Base-by-base conservation (phyloP, 345 rosid species). In the Erucastrum elatum region DNA sequence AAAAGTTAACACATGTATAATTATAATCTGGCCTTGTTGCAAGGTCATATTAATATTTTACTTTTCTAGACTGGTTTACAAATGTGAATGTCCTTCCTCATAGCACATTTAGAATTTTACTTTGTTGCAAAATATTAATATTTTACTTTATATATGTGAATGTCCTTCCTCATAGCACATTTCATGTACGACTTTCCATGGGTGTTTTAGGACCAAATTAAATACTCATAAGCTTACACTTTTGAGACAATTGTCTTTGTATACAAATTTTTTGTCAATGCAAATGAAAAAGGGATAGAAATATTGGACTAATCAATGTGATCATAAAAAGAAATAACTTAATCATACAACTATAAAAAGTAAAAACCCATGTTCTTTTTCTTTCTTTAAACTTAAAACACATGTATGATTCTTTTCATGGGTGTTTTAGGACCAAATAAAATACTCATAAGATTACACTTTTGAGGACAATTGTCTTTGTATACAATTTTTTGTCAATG, bases 241-340 rank as follows among this genome's bases (percentile, higher is more conserved):
- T 78, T 60, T 33, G 31, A 72, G 77, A 60, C 68, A 78, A 46
- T 31, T 33, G 74, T 79, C 74, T 60, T 60, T 34, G 78, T 73
- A 68, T 79, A 79, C 78, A 67, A 27, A 21, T 21, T 44, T 66
- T 72, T 59, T 68, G 37, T 67, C 44, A 66, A 78, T 59, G 64
- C 56, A 51, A 51, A 51, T 17, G 17, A 66, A 59, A 69, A 66
- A 9, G 17, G 8, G 58, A 41, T 41, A 78, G 60, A 71, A 11
- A 64, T 65, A 55, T 64, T 2, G 16, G 12, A 56, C 72, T 65
- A 77, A 71, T 61, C 75, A 73, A 74, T 68, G 33, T 49, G 74
- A 73, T 79, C 17, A 31, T 68, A 68, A 12, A 21, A 51, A 49
- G 59, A 61, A 68, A 35, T 56, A 66, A 59, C 74, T 25, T 78